Percentiles rank a stretch among this genome's conserved stretches.
phyloP scores from a whole-genome alignment of 768 basidiomycete species.

The Leccinum incarnatum region DNA sequence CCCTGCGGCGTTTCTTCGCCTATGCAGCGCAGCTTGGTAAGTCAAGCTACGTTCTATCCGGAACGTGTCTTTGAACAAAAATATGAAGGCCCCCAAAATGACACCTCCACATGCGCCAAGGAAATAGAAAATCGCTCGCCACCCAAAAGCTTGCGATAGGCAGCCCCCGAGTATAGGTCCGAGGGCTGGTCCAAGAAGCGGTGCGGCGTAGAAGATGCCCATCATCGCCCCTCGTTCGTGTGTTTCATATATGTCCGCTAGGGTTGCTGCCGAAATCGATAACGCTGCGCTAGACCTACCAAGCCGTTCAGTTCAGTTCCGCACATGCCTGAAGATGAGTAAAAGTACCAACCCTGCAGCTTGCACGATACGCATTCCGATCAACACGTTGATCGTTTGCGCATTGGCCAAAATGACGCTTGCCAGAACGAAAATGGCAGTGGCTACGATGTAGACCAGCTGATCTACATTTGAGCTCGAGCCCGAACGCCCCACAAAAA shows the following conservation, averaged over 20 bases:
- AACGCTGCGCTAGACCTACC: constrained; percentile 63
- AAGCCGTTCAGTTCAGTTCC: constrained; percentile 3
- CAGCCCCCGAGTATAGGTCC: constrained; percentile 73
- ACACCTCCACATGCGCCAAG: constrained; percentile 59
- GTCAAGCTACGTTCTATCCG: constrained; percentile 76
- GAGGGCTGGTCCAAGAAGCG: constrained; percentile 70
- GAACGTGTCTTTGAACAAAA: constrained; percentile 81
- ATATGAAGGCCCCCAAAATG: constrained; percentile 53
- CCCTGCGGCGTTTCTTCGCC: constrained; percentile 33
- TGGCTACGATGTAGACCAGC: constrained; percentile 54
- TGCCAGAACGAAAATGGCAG: constrained; percentile 52
- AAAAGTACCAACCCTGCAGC: constrained; percentile 50
- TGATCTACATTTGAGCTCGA: constrained; percentile 19
- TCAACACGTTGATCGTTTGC: constrained; percentile 50
- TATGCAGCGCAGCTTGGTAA: constrained; percentile 66
- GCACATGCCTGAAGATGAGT: background rate
- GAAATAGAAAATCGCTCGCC: constrained; percentile 87
- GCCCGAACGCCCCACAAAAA: background rate
- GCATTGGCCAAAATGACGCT: constrained; percentile 57
- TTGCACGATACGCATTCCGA: constrained; percentile 69
- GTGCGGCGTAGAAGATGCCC: constrained; percentile 79
- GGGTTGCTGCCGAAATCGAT: constrained; percentile 70
- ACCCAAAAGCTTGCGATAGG: constrained; percentile 63
- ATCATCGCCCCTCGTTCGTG: constrained; percentile 74
- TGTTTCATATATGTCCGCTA: constrained; percentile 77